Evolutionary conservation across 2,329 filamentous ascomycete genomes (phyloP), one percentile per base, ranked within the genome.

Genomic region (Cercospora janseana): DNA sequence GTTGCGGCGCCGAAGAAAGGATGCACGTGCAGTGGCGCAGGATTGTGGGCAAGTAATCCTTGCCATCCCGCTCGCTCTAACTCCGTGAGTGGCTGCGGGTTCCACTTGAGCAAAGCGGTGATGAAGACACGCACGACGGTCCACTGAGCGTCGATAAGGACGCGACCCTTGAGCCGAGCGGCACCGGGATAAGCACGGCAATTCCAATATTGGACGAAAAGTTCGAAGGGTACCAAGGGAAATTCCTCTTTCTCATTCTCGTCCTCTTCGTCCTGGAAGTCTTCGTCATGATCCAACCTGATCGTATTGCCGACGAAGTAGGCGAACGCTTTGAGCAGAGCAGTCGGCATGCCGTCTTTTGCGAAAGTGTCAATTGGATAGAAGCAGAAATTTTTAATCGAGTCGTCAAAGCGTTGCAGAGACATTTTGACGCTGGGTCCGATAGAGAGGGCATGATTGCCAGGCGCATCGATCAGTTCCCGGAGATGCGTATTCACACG

Each of bases 401-500:
- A 29, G 6, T 34, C 37, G 3, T 34, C 4, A 7, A 35, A 24
- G 8, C 37, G 46, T 2, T 4, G 16, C 4, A 34, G 18, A n/a
- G 46, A 42, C 1, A 10, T 13, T 7, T 31, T 9, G 9, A 49
- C 26, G 18, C 46, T 18, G 3, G 46, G 46, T 8, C 21, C 27
- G 7, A 32, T 13, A 12, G 12, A 24, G 9, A 49, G 46, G 15
- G 7, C 4, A 13, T 35, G 27, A n/a, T 49, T 49, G 9, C 28
- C 12, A 16, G 12, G 20, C 7, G 12, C 7, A 15, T 49, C 46
- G 23, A 49, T 49, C 8, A 49, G 38, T 3, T 18, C 21, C 4
- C 10, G 27, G 24, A 49, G 43, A 6, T 49, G 31, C 1, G 7
- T 15, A 16, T 42, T 34, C 20, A 43, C 15, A 13, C 46, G 46